Evolutionary conservation across 2,329 filamentous ascomycete species (phyloP), one percentile per base, ranked within the genome.

Genomic region (Thielaviopsis populi): DNA sequence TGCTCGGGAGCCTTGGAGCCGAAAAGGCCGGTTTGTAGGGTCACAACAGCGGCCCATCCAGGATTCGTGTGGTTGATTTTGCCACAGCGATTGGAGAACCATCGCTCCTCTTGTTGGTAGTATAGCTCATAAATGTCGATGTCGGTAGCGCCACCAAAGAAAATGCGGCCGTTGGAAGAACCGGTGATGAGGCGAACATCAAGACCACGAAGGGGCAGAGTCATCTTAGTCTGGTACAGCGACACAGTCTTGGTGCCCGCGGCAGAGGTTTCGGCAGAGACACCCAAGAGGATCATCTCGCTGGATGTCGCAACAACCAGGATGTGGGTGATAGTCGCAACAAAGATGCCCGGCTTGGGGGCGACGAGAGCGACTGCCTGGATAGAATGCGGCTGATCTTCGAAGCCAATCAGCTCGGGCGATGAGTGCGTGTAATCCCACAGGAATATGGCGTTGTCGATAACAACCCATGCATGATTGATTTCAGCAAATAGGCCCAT

Each of bases 341-440:
- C 83, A 71, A 99, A 99, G 41, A 99, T 94, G 27, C 90, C 89
- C 0, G 84, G 78, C 69, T 91, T 89, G 7, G 94, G 94, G 61
- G 85, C 83, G 13, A 95, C 87, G 58, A 99, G 81, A 69, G 89
- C 91, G 53, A 99, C 88, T n/a, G 89, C 85, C 50, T 90, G 91
- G 70, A 99, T 97, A 68, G 85, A 89, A 72, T 95, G 85, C 6
- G 85, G 80, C 73, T 92, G 88, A 69, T 96, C 91, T 72, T 97
- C 92, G 70, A 89, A 96, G 19, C 92, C 92, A 68, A 96, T 87
- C 50, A 96, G 79, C 72, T 96, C 89, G 4, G 92, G 90, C 69
- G 92, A 89, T n/a, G 89, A 85, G 72, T 90, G 83, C 6, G 91
- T 96, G 73, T 96, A 99, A 75, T 99, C 92, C 95, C 95, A 99